phyloP scores from a whole-genome alignment of 192 early-diverging fungal genomes.

The Backusella psychrophila region DNA sequence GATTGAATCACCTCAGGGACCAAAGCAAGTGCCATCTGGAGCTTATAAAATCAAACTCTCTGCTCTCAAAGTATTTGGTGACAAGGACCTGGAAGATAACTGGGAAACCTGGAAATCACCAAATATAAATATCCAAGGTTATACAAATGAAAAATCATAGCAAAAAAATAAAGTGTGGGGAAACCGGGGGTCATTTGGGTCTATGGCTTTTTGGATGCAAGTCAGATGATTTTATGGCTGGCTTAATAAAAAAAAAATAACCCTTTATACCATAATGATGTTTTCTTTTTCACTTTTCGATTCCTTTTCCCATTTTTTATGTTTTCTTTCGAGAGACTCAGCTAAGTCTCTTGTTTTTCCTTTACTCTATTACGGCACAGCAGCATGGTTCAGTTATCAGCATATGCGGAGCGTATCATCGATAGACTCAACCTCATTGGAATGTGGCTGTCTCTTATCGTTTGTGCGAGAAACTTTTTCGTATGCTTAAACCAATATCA shows the following conservation, averaged over 20 bases:
- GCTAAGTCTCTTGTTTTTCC: neutral
- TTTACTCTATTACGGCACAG: neutral
- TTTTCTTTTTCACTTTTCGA: neutral
- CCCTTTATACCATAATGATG: neutral
- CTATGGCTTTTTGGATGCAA: neutral
- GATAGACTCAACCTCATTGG: constrained; percentile 35
- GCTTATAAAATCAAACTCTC: constrained; percentile 16
- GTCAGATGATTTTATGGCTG: neutral
- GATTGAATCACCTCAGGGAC: neutral
- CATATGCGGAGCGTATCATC: constrained; percentile 25
- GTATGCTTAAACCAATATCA: constrained; percentile 27
- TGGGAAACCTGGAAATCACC: constrained; percentile 27
- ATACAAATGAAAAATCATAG: neutral
- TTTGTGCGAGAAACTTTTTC: constrained; percentile 28
- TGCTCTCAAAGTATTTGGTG: constrained; percentile 27
- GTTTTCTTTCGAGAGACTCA: neutral
- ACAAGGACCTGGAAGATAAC: neutral
- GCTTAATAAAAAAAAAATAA: neutral
- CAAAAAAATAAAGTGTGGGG: neutral
- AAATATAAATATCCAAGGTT: neutral
- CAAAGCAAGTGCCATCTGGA: neutral
- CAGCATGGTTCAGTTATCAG: constrained; percentile 25
- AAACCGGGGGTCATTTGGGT: neutral
- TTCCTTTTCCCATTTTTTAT: constrained; percentile 6
- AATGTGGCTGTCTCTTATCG: constrained; percentile 26